Base-by-base conservation (phyloP, 2,329 filamentous ascomycete genomes). In the Coniochaeta sp. region DNA sequence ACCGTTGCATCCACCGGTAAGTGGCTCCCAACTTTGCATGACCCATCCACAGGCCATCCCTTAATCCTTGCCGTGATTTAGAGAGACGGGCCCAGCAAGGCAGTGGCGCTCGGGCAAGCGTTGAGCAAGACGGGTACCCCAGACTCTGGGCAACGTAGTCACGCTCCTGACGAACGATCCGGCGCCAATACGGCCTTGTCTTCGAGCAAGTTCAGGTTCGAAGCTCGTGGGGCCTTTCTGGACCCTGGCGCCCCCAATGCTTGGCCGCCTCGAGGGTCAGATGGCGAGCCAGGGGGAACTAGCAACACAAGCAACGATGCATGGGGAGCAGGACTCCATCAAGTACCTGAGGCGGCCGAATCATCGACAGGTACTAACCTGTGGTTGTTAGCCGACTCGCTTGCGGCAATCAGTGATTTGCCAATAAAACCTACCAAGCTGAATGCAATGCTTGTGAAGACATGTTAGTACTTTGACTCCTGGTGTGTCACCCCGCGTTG, bases 391-490 rank as follows among this genome's bases (percentile, higher is more conserved):
- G 34, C 31, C 12, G 54, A 57, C 54, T 57, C 54, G 28, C 31
- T 38, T 8, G 33, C 31, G 17, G 17, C 31, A 3, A n/a, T 57
- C 31, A 38, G 31, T n/a, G 12, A 26, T 38, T 31, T 57, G 22
- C 31, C 54, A 38, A 38, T 57, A 40, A 31, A 44, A 55, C 28
- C 74, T 11, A 78, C 76, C 17, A 71, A 71, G 57, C 69, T 77
- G 57, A 78, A 81, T 58, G 74, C 74, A 40, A 79, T 82, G 60
- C 72, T 83, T n/a, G 70, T 81, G 17, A 72, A 76, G 57, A 74
- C 77, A 34, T 80, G 79, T 82, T 22, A 22, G 54, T 57, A 19
- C 52, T 71, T n/a, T n/a, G n/a, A n/a, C n/a, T n/a, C n/a, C n/a
- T 65, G 74, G 67, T 22, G n/a, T 22, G 26, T 22, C 31, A 22